Conservation (phyloP, 768 basidiomycete species). For the Cystobasidium tubakii region DNA sequence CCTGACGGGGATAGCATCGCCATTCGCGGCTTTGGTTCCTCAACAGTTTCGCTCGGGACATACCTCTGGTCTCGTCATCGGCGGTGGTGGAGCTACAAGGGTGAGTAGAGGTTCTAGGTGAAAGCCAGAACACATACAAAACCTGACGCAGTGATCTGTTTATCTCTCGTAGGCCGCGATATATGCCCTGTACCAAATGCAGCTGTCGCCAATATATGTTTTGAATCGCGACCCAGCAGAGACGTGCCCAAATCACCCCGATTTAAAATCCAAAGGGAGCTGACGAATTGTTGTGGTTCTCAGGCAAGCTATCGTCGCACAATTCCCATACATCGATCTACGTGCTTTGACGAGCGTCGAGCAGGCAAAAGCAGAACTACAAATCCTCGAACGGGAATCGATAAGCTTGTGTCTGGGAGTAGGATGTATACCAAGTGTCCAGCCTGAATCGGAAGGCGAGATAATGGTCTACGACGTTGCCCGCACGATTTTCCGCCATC, state of each 20-base stretch:
- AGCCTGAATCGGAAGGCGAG: neutral
- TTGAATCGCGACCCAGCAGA: slow-evolving; percentile 13
- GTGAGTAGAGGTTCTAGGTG: neutral
- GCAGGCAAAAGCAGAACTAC: neutral
- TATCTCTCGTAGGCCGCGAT: neutral
- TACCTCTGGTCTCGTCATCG: neutral
- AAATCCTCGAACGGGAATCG: neutral
- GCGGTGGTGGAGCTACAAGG: slow-evolving; percentile 11
- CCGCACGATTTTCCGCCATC: neutral
- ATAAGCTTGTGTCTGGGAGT: neutral
- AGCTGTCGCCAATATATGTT: slow-evolving; percentile 2
- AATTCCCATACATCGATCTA: neutral
- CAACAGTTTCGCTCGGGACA: neutral
- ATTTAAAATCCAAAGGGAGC: neutral
- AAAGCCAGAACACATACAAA: neutral
- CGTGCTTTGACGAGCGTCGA: neutral
- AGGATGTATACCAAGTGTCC: slow-evolving; percentile 6
- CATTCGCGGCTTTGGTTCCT: neutral
- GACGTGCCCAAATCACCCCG: neutral
- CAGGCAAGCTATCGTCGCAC: neutral
- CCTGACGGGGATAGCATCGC: neutral
- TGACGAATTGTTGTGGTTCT: neutral
- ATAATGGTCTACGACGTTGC: slow-evolving; percentile 17
- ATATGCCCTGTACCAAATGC: slow-evolving; percentile 9
- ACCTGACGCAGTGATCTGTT: neutral